Base-by-base conservation (phyloP, 2,329 filamentous ascomycete genomes). In the Talaromyces sp. region DNA sequence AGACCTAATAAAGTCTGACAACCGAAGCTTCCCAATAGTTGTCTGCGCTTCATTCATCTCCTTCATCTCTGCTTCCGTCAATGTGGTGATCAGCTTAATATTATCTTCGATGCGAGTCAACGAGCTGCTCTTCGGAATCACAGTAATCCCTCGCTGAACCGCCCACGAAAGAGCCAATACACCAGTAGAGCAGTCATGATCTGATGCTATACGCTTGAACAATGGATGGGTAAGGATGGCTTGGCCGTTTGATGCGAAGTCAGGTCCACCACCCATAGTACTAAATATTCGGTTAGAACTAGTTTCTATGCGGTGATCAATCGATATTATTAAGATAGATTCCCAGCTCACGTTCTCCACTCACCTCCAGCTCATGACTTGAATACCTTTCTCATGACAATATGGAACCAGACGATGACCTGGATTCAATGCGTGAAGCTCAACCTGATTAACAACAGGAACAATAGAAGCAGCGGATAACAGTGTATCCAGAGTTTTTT, bases 51-150 rank as follows among this genome's bases (percentile, higher is more conserved):
- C 22, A 29, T 43, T 43, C 4, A 43, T 43, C 22, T 43, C 45
- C 20, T 43, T 3, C 39, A 50, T 37, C 6, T 50, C 47, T 9
- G 41, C 33, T 11, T 44, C 30, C 2, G 17, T 36, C 7, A 52
- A 63, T n/a, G n/a, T n/a, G 36, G 68, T 58, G 46, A 72, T 22
- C n/a, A 50, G 39, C 19, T 51, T 24, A n/a, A 36, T 45, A 40
- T 45, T 51, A n/a, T 45, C 32, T 8, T 35, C 33, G 30, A 51
- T 16, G 1, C 33, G 40, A 20, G 20, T 32, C n/a, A 16, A 69
- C 52, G 78, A 75, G 3, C 70, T 70, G 49, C 24, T 41, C 17
- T 36, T 36, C 7, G 33, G 33, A n/a, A 36, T n/a, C 5, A n/a
- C 33, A 36, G 10, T 36, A n/a, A n/a, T 36, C 7, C 33, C 33